Conservation (phyloP, 176 grass and related monocot genomes). For the Leersia perrieri region DNA sequence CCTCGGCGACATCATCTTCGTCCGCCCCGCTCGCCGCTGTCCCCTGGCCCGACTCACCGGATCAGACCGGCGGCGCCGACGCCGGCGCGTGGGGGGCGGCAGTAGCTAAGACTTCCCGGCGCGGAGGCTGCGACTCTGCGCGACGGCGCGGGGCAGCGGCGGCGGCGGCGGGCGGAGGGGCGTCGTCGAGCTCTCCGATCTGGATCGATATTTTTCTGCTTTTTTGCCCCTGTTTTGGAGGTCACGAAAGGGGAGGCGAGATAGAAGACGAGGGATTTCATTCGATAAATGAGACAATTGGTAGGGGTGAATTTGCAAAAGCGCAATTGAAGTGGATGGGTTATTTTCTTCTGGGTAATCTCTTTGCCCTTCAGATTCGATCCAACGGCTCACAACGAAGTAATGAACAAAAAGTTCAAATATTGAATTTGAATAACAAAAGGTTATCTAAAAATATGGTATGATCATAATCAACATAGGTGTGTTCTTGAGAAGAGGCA, state of each 20-base stretch:
- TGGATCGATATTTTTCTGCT: neutral
- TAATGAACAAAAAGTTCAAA: too few species aligned
- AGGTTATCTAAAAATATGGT: too few species aligned
- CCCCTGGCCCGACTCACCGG: slow-evolving; percentile 1
- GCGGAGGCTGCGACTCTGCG: neutral
- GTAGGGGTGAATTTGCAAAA: neutral
- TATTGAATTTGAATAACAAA: too few species aligned
- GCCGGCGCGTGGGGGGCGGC: too few species aligned
- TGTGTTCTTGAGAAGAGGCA: too few species aligned
- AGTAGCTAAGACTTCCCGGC: neutral
- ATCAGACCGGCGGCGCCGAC: neutral
- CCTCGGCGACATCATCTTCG: slow-evolving; percentile 47
- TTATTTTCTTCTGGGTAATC: neutral
- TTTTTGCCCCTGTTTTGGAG: neutral
- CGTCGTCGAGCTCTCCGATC: neutral
- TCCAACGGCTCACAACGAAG: too few species aligned
- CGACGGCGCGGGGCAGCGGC: neutral
- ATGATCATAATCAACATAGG: too few species aligned
- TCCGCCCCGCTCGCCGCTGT: neutral
- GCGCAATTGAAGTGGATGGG: neutral
- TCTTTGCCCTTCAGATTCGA: too few species aligned
- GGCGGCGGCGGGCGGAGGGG: neutral
- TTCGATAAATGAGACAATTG: neutral
- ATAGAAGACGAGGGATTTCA: neutral
- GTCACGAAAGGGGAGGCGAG: neutral